Evolutionary conservation across 2,329 filamentous ascomycete species (phyloP).

Genomic region (Cladosporium sp.): DNA sequence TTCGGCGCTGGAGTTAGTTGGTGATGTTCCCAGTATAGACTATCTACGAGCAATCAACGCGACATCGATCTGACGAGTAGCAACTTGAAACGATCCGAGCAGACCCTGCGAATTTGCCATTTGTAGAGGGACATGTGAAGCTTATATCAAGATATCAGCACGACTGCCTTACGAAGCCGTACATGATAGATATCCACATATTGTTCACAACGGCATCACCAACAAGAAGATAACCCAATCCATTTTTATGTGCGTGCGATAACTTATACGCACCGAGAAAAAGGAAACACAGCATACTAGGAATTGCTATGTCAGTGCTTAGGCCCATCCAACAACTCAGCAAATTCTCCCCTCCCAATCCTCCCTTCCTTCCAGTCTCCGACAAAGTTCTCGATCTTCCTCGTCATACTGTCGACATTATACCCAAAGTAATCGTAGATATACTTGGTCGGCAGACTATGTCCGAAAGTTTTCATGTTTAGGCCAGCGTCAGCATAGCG

Average conservation of each 20-base stretch:
- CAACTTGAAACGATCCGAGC: too few species aligned
- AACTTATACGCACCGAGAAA: too few species aligned
- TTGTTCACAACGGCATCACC: too few species aligned
- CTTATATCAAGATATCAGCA: too few species aligned
- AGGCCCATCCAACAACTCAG: slow-evolving; percentile 8
- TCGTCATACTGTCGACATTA: slow-evolving; percentile 42
- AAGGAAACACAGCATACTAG: neutral
- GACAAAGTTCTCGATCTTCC: slow-evolving; percentile 36
- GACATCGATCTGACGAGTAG: too few species aligned
- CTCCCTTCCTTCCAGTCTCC: slow-evolving; percentile 35
- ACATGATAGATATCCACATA: too few species aligned
- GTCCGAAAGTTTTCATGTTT: slow-evolving; percentile 53
- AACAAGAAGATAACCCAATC: too few species aligned
- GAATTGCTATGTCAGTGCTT: neutral
- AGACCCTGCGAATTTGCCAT: too few species aligned
- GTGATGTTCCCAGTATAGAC: neutral
- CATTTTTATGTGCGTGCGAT: too few species aligned
- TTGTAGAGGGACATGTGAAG: too few species aligned
- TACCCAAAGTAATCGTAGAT: slow-evolving; percentile 57
- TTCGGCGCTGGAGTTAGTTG: neutral
- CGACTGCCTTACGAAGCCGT: too few species aligned
- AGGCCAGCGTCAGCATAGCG: slow-evolving; percentile 55
- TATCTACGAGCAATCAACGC: neutral
- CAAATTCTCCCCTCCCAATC: slow-evolving; percentile 19
- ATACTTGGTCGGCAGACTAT: slow-evolving; percentile 51